Evolutionary conservation across 1,284 basidiomycete species (phyloP).

Genomic region (Ceratobasidium sp.): DNA sequence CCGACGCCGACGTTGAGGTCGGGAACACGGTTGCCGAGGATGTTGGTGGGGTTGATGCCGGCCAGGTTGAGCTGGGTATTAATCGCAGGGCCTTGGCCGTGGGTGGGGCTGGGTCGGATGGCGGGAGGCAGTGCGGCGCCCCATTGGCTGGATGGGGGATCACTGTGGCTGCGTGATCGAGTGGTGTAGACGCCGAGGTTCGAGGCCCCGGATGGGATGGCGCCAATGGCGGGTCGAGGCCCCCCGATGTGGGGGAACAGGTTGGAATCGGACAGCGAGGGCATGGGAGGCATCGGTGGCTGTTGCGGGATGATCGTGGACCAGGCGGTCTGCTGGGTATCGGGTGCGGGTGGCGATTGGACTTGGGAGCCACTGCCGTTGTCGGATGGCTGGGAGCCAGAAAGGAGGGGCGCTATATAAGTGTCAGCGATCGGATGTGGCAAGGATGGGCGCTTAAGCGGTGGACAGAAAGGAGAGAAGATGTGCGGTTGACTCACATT

Average conservation of each 20-base stretch:
- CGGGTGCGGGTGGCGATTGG: constrained; percentile 25
- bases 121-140: constrained; percentile 32
- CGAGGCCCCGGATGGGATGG: constrained; percentile 20
- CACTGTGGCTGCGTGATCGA: constrained; percentile 36
- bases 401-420: constrained; percentile 24
- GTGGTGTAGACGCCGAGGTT: constrained; percentile 31
- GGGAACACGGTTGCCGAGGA: constrained; percentile 6
- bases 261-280: constrained; percentile 34
- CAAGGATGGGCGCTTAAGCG: constrained; percentile 30
- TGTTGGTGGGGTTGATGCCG: constrained; percentile 10
- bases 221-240: constrained; percentile 21
- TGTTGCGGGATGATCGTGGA: constrained; percentile 21
- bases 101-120: constrained; percentile 27
- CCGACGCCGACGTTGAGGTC: constrained; percentile 1
- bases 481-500: constrained; percentile 29
- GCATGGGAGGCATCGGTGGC: constrained; percentile 10
- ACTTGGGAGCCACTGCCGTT: neutral
- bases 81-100: constrained; percentile 32
- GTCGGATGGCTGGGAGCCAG: constrained; percentile 13
- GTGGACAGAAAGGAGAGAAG: constrained; percentile 15
- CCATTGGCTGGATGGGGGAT: constrained; percentile 37
- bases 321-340: constrained; percentile 27
- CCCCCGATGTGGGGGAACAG: constrained; percentile 36
- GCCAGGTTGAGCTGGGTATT: neutral
- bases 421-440: neutral